Evolutionary conservation across 352 stramenopile genomes (phyloP).

Genomic region (Lagenidium giganteum): DNA sequence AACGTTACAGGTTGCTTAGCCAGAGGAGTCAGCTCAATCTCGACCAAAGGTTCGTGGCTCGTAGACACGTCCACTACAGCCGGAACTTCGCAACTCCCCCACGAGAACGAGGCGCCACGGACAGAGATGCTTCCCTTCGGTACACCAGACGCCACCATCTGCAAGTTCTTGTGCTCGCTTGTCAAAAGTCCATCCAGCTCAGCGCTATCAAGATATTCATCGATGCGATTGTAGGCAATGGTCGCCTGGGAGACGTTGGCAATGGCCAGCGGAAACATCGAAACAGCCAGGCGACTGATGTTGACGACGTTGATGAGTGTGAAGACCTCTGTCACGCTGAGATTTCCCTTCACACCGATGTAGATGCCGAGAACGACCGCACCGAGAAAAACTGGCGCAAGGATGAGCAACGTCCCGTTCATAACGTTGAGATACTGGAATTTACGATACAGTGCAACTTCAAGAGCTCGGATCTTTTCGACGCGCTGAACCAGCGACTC

Average conservation of each 20-base stretch:
- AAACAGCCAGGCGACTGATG: conserved; percentile 37
- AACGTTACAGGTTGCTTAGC: no score
- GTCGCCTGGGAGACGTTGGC: conserved; percentile 17
- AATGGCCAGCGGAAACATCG: conserved; percentile 23
- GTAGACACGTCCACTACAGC: no score
- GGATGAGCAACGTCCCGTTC: conserved; percentile 52
- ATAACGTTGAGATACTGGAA: conserved; percentile 58
- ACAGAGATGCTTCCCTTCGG: conserved; percentile 8
- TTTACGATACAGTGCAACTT: conserved; percentile 37
- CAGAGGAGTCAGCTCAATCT: no score
- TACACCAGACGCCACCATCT: conserved; percentile 9
- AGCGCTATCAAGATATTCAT: conserved; percentile 21
- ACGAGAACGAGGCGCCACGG: conserved; percentile 18
- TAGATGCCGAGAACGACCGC: conserved; percentile 38
- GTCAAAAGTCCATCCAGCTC: conserved; percentile 36
- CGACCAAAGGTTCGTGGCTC: no score
- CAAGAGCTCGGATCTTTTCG: conserved; percentile 27
- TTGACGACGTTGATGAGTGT: conserved; percentile 57
- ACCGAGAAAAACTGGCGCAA: conserved; percentile 38
- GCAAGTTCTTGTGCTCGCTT: conserved; percentile 77
- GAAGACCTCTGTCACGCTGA: conserved; percentile 50
- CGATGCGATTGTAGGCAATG: conserved; percentile 17
- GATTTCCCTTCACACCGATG: conserved; percentile 21
- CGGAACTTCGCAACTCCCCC: no score
- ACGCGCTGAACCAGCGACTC: conserved; percentile 36